Conservation (phyloP, 2,329 filamentous ascomycete species). For the Trichophaea hybrida region DNA sequence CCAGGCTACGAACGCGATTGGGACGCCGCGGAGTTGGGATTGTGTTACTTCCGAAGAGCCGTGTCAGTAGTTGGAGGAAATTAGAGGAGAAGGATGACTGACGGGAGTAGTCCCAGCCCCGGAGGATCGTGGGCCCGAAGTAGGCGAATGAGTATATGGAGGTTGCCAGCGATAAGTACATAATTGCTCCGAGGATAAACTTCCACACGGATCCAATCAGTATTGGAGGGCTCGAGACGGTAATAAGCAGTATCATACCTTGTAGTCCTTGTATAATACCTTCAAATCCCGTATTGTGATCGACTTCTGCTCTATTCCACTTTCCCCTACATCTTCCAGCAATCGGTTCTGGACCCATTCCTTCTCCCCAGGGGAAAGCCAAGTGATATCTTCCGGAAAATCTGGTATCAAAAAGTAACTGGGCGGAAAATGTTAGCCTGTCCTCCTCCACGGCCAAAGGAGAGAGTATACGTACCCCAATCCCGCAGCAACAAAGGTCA, state of each 20-base stretch:
- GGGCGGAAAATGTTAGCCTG: neutral
- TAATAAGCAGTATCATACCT: neutral
- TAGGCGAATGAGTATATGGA: slow-evolving; percentile 45
- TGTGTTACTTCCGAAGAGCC: slow-evolving; percentile 31
- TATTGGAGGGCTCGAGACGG: neutral
- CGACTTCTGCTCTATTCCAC: neutral
- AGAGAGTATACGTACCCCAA: neutral
- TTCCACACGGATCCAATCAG: slow-evolving; percentile 43
- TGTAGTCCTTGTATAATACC: neutral
- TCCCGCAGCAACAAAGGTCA: neutral
- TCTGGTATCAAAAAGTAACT: slow-evolving; percentile 53
- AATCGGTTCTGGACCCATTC: slow-evolving; percentile 52
- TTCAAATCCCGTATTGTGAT: neutral
- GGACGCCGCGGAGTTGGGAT: slow-evolving; percentile 40
- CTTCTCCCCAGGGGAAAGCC: slow-evolving; percentile 55
- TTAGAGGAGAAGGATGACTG: no score
- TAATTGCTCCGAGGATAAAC: slow-evolving; percentile 57
- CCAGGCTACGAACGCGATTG: slow-evolving; percentile 58
- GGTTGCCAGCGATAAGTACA: slow-evolving; percentile 69
- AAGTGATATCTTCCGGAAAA: slow-evolving; percentile 61
- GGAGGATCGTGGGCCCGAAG: slow-evolving; percentile 60
- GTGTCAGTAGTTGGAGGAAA: no score
- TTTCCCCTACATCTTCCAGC: slow-evolving; percentile 48
- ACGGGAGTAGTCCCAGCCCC: slow-evolving; percentile 17
- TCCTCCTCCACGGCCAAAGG: no score